Base-by-base conservation (phyloP, 2,329 filamentous ascomycete genomes). In the Xylariaceae sp. region DNA sequence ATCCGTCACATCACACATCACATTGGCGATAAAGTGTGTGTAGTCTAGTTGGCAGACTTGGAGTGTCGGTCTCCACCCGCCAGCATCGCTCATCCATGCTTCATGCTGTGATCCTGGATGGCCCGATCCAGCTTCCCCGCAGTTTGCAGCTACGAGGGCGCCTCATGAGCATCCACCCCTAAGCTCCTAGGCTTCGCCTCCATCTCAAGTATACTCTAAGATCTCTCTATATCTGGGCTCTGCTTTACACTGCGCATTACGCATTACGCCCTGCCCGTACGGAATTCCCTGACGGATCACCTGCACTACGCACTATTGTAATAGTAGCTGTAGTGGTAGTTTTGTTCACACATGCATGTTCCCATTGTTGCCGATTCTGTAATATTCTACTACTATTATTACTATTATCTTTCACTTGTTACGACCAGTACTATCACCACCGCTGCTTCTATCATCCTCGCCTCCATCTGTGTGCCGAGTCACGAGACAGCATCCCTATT, bases 71-170 rank as follows among this genome's bases (percentile, higher is more conserved):
- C 62, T 51, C 60, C 55, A 60, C 58, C 51, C 51, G n/a, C 55
- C 18, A 51, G 18, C 23, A 51, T 51, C 37, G 49, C 59, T 23
- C 57, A 55, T 37, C 60, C 62, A 62, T 50, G 62, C 59, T 62
- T 50, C 13, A 58, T 55, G 57, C 56, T 35, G 51, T 59, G 58
- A 55, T 51, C 49, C 60, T 62, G 55, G 49, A 53, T 57, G 55
- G 53, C 37, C 44, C 53, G 58, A 50, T 50, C 62, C 62, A 61
- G 59, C 61, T 64, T 59, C 62, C 62, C 62, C 62, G 62, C 62
- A 63, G 51, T 62, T 55, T 58, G 55, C 48, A 56, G 35, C 54
- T 57, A 53, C 5, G 23, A 30, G 13, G 48, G 59, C 53, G 50
- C 51, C 55, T 55, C 59, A 15, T 13, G 44, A 53, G 56, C 57